These are phyloP conservation scores for Blastobotrys robertii DNA, from an alignment of 805 yeast genomes.

Conservation along the genomic window DNA sequence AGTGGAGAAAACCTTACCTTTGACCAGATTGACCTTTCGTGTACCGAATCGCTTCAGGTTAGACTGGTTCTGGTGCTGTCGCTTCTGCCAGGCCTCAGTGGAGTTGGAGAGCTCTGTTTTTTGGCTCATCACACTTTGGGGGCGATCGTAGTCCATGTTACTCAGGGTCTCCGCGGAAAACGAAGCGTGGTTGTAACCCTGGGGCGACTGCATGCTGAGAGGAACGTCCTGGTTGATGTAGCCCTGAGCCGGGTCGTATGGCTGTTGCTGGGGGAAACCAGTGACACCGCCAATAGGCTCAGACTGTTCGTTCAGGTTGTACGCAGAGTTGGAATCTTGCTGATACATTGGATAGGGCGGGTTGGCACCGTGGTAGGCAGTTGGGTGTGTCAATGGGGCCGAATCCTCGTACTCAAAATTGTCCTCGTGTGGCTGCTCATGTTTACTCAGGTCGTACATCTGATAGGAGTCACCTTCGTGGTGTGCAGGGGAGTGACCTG, in stretches of 20 bases:
- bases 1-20: slow-evolving; percentile 27
- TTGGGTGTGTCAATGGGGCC: slow-evolving; percentile 13
- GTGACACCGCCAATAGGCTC: slow-evolving; percentile 21
- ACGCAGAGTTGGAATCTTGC: slow-evolving; percentile 5
- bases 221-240: slow-evolving; percentile 4
- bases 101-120: slow-evolving; percentile 9
- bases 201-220: slow-evolving; percentile 2
- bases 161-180: slow-evolving; percentile 5
- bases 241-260: neutral
- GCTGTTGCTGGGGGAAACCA: slow-evolving; percentile 13
- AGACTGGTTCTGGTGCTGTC: slow-evolving; percentile 22
- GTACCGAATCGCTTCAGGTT: slow-evolving; percentile 26
- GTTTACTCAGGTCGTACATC: slow-evolving; percentile 13
- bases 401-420: slow-evolving; percentile 14
- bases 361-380: slow-evolving; percentile 11
- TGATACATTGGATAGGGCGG: slow-evolving; percentile 16
- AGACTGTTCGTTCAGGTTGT: slow-evolving; percentile 4
- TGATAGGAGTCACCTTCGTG: slow-evolving; percentile 10
- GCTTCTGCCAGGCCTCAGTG: slow-evolving; percentile 21
- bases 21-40: slow-evolving; percentile 29
- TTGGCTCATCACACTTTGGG: slow-evolving; percentile 6
- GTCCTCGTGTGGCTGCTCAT: slow-evolving; percentile 8
- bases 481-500: neutral
- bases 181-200: slow-evolving; percentile 1
- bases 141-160: slow-evolving; percentile 6